These are phyloP conservation scores for Hymenoscyphus infarciens DNA, from an alignment of 2,329 filamentous ascomycete species.

Conservation along the genomic window DNA sequence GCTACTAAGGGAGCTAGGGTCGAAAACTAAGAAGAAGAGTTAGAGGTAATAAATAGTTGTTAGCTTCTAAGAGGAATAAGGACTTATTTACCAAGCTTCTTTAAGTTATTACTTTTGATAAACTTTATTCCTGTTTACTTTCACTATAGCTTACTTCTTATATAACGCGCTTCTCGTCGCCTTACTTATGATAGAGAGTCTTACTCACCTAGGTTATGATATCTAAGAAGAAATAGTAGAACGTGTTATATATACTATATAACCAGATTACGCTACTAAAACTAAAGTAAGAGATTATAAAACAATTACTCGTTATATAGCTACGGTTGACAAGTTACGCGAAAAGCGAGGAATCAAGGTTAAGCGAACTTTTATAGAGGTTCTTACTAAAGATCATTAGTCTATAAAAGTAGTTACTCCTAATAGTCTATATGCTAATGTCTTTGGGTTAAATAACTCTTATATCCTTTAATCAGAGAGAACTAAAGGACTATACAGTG, in stretches of 20 bases:
- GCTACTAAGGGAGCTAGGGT: background rate
- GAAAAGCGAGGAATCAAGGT: conserved; percentile 31
- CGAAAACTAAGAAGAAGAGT: background rate
- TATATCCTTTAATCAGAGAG: conserved; percentile 36
- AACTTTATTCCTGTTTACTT: background rate
- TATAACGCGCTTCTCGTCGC: background rate
- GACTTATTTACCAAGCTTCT: background rate
- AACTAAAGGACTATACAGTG: conserved; percentile 37
- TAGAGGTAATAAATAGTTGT: background rate
- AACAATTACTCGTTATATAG: conserved; percentile 35
- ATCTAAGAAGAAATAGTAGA: conserved; percentile 35
- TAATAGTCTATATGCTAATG: conserved; percentile 31
- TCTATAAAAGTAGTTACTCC: conserved; percentile 31
- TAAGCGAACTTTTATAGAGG: conserved; percentile 13
- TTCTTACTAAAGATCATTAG: conserved; percentile 19
- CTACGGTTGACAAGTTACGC: conserved; percentile 35
- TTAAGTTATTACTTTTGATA: background rate
- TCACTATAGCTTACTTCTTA: background rate
- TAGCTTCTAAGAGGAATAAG: background rate
- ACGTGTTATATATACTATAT: conserved; percentile 36
- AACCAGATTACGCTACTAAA: conserved; percentile 36
- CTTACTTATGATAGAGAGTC: conserved; percentile 4
- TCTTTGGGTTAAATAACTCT: conserved; percentile 28
- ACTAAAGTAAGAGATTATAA: conserved; percentile 39
- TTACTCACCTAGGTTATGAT: conserved; percentile 41